Conservation (phyloP, 352 stramenopile genomes). For the Phytophthora sansomeana region DNA sequence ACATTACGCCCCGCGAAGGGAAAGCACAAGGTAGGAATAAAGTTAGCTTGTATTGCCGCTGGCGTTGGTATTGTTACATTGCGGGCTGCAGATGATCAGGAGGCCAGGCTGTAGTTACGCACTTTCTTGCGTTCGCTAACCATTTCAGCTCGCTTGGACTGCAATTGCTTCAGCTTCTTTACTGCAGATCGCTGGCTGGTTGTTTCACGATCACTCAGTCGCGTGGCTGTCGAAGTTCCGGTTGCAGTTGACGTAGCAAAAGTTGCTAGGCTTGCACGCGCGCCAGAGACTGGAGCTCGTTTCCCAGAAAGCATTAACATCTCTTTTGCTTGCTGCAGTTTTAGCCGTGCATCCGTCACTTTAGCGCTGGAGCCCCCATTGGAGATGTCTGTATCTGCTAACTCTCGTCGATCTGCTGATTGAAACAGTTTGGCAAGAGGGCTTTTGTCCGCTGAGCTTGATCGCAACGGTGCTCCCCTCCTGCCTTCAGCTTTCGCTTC, state of each 20-base stretch:
- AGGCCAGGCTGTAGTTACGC: conserved; percentile 77
- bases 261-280: conserved; percentile 44
- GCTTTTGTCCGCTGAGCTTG: conserved; percentile 11
- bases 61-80: conserved; percentile 10
- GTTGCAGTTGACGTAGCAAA: conserved; percentile 31
- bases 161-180: conserved; percentile 77
- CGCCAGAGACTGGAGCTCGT: conserved; percentile 34
- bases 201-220: conserved; percentile 66
- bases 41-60: conserved; percentile 37
- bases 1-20: conserved; percentile 21
- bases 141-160: conserved; percentile 80
- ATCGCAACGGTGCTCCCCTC: neutral
- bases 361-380: conserved; percentile 34
- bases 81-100: conserved; percentile 20
- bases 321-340: conserved; percentile 78
- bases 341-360: conserved; percentile 65
- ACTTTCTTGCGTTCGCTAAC: conserved; percentile 79
- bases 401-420: conserved; percentile 15
- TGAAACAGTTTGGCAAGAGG: conserved; percentile 21
- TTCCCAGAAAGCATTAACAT: conserved; percentile 77
- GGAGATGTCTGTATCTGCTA: conserved; percentile 13
- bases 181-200: conserved; percentile 64
- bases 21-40: conserved; percentile 45
- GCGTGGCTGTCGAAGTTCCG: conserved; percentile 5
- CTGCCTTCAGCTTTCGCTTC: conserved; percentile 2